Base-by-base conservation (phyloP, 805 yeast species). In the Starmerella khaoyaiensis region DNA sequence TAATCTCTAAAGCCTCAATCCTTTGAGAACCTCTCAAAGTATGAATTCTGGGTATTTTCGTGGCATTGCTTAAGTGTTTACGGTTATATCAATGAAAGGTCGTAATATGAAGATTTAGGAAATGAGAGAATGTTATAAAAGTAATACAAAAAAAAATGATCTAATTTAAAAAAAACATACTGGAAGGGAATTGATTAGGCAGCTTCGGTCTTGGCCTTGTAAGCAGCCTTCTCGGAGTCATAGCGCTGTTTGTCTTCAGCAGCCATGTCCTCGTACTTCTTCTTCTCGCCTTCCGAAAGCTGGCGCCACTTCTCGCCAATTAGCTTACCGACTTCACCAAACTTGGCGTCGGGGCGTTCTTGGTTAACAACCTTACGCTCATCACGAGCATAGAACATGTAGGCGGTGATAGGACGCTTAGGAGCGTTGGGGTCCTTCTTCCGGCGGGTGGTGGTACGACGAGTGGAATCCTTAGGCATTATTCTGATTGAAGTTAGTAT, bases 331-430 rank as follows among this genome's bases (percentile, higher is more conserved):
- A 90, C 87, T 67, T 84, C 93, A 40, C 67, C 98, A 57, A 90
- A 90, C 29, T 86, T 66, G 53, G 86, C 80, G 60, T 94, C 95
- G 55, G 97, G 96, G 72, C 87, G 83, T 62, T 86, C 97, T 46
- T 87, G 76, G 62, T 94, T 76, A 51, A 90, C 94, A 48, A 75
- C 73, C 64, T 87, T 96, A 71, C 98, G 86, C 72, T 81, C 80
- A 58, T 84, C 96, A 61, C 83, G 84, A 54, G 98, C 97, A 59
- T 86, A 90, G 74, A 82, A 87, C 97, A 90, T 86, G 76, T 87
- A 90, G 34, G 97, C 95, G 44, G 96, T 83, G 60, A 90, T 68
- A 19, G 96, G 83, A 66, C 97, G 82, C 82, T 90, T 90, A 63
- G 98, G 98, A 49, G 98, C 98, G 64, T 87, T 86, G 68, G 98